Base-by-base conservation (phyloP, 805 yeast genomes). In the Pichia gijzeniarum region DNA sequence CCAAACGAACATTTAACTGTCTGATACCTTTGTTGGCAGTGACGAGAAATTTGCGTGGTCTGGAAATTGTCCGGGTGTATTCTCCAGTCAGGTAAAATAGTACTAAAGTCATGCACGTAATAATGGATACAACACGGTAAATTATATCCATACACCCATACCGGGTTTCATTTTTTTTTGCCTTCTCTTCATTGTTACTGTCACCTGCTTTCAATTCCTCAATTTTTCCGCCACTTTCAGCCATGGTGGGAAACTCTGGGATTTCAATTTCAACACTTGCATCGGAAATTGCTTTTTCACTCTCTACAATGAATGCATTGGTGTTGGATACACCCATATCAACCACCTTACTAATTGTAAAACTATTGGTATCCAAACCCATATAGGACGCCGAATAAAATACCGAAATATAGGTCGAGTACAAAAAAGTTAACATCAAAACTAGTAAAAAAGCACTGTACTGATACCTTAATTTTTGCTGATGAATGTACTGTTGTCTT, bases 21-120 rank as follows among this genome's bases (percentile, higher is more conserved):
- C 96, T 68, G 21, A 91, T 67, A 0, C 97, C 97, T 60, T 87
- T 88, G 63, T 93, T 93, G 7, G 97, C 80, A n/a, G 83, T 77
- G 1, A 80, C 69, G 45, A 93, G 67, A 59, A 89, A 91, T 58
- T 78, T 74, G 49, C 95, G 74, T 2, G 96, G 95, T 35, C 80
- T 69, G 14, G 85, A 82, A 44, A 91, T 85, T 0, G 96, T 87
- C 49, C 93, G 77, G 47, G 77, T 77, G 63, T 91, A 93, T 65
- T 89, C 93, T 1, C 99, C 99, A 20, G 95, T 82, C 31, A 91
- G 64, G 57, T 85, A 89, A 64, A 87, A 91, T 36, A 91, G 68
- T 21, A 79, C 72, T 45, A 89, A 65, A 0, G 96, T 85, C 17
- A 90, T 78, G 25, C 76, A 53, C 17, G 78, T 73, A 42, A 82